Base-by-base conservation (phyloP, 148 eudicot species). In the Hydrangea macrophylla region DNA sequence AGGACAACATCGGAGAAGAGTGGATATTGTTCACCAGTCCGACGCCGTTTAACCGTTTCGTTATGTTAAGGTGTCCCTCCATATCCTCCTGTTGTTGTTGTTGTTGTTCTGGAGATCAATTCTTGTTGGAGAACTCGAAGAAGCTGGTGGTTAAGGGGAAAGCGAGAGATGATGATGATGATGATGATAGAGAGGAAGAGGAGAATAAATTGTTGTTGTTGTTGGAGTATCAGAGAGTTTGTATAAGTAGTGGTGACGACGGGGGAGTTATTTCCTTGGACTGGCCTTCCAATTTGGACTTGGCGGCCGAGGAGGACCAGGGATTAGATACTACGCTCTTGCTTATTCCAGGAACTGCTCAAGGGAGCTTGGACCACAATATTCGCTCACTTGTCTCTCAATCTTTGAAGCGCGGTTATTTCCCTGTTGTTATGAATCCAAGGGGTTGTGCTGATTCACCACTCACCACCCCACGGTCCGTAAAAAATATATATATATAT, bases 371-470 rank as follows among this genome's bases (percentile, higher is more conserved):
- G 84, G 97, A 84, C 31, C 65, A 26, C 36, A 70, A 70, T 63
- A 73, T 91, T 1, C 75, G 65, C 76, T 69, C 54, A 15, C 87
- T 94, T 70, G 99, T 84, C 40, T 37, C 28, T 60, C 91, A 85
- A 45, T 87, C 91, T 54, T 67, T 91, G 82, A 86, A 70, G 60
- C 73, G 78, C 36, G 99, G 99, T 18, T 71, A 80, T 66, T 94
- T 94, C 76, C 99, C 99, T 6, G 80, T 94, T 50, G 97, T 94
- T 40, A 81, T 94, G 85, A 94, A 94, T 66, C 99, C 99, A 10
- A 76, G 99, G 62, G 99, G 99, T 0, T 94, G 97, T 68, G 91
- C 93, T 26, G 92, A 85, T 50, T 94, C 99, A 1, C 99, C 99
- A 0, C 68, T 94, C 68, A 94, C 96, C 37, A 88, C 96, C 7